A percentile compares a stretch with the other conserved stretches of the same genome.
These are phyloP conservation scores for Xerocomellus dryophilus DNA, from an alignment of 768 basidiomycete species.

Conservation along the genomic window DNA sequence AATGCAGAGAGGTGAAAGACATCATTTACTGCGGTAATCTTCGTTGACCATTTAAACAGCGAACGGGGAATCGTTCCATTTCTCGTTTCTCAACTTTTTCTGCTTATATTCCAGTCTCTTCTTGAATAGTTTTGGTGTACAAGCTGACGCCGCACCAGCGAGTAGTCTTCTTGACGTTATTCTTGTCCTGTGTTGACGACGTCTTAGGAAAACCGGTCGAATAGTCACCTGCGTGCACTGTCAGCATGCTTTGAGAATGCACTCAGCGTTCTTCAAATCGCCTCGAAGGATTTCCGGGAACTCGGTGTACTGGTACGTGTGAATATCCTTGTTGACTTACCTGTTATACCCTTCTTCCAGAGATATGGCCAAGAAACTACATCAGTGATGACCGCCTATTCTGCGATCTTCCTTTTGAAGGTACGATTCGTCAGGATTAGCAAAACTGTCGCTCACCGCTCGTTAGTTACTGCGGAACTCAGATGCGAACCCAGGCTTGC, in stretches of 20 bases:
- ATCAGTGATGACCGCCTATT: conserved; percentile 83
- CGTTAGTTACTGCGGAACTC: conserved; percentile 66
- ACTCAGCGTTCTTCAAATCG: conserved; percentile 64
- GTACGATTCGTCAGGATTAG: conserved; percentile 36
- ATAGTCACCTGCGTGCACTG: conserved; percentile 65
- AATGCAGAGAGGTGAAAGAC: conserved; percentile 60
- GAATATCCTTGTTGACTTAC: conserved; percentile 32
- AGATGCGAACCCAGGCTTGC: conserved; percentile 53
- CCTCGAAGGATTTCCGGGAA: conserved; percentile 68
- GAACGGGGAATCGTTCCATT: conserved; percentile 72
- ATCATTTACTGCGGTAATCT: not conserved
- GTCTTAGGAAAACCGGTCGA: conserved; percentile 52
- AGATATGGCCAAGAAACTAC: conserved; percentile 84
- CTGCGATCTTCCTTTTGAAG: conserved; percentile 75
- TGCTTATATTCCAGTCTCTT: conserved; percentile 76
- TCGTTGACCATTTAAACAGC: conserved; percentile 39
- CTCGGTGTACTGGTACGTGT: conserved; percentile 68
- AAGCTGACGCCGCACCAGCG: conserved; percentile 57
- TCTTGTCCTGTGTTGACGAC: not conserved
- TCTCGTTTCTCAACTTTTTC: conserved; percentile 72
- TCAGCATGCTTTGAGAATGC: conserved; percentile 74
- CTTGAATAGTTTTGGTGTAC: conserved; percentile 80
- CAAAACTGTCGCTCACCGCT: conserved; percentile 1
- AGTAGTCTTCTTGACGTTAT: conserved; percentile 24
- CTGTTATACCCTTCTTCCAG: conserved; percentile 36